A percentile compares a stretch with the other conserved stretches of the same genome.
Conservation (phyloP, 2,329 filamentous ascomycete genomes). For the Botrytis squamosa region DNA sequence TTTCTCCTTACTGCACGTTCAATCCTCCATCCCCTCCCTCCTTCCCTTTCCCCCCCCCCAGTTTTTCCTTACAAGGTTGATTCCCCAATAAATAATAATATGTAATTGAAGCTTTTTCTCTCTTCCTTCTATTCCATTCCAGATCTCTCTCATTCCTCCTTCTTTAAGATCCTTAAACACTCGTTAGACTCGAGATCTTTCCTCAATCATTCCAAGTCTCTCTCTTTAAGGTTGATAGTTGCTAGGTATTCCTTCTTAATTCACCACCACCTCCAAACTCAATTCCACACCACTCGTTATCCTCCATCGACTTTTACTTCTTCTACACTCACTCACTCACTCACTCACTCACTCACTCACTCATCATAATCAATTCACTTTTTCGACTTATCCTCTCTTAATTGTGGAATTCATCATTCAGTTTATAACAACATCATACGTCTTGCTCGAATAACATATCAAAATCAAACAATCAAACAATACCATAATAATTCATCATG, state of each 20-base stretch:
- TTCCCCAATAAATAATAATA: constrained; percentile 3
- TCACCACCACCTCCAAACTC: not conserved
- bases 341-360: not conserved
- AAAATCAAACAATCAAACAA: constrained; percentile 4
- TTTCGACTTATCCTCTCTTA: constrained; percentile 5
- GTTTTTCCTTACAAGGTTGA: not conserved
- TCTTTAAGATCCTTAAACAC: not conserved
- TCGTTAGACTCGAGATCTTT: not conserved
- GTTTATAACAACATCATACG: not conserved
- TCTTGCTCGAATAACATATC: constrained; percentile 11
- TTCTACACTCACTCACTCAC: not conserved
- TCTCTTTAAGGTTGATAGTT: not conserved
- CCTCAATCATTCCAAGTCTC: not conserved
- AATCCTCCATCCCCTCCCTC: not conserved
- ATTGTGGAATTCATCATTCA: constrained; percentile 4
- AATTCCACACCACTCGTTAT: not conserved
- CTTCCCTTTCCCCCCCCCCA: not conserved
- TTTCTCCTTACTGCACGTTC: not conserved
- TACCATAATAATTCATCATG: constrained; percentile 29
- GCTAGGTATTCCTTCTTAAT: not conserved
- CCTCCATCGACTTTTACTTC: not conserved
- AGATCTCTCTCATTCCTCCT: not conserved
- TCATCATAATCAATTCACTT: not conserved
- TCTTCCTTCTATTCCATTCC: not conserved
- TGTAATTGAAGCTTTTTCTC: not conserved